phyloP scores from a whole-genome alignment of 257 asterid species.

The Plantago elongata region DNA sequence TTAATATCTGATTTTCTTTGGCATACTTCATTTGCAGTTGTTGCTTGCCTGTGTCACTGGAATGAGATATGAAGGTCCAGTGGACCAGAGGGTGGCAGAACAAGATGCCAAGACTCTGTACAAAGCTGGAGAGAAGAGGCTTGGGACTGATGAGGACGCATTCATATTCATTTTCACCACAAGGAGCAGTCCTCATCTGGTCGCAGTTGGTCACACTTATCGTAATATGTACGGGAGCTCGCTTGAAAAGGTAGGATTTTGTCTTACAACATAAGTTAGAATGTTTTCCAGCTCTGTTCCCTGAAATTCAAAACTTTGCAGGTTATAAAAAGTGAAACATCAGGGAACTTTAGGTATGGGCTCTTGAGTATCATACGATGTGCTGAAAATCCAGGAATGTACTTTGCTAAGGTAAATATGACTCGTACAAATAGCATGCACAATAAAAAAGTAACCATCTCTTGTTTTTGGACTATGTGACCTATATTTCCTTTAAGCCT shows the following conservation, averaged over 20 bases:
- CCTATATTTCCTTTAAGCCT: neutral
- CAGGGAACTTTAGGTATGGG: conserved; percentile 67
- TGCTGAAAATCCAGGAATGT: conserved; percentile 70
- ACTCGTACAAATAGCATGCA: neutral
- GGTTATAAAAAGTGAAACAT: conserved; percentile 88
- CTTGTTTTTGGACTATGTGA: neutral
- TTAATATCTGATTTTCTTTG: too few species aligned
- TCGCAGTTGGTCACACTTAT: conserved; percentile 63
- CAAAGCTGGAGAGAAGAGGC: conserved; percentile 85
- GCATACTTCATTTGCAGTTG: conserved; percentile 40
- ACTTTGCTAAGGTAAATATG: conserved; percentile 83
- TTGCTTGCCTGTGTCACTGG: conserved; percentile 50
- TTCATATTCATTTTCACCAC: conserved; percentile 66
- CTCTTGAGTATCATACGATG: conserved; percentile 66
- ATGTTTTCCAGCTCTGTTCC: conserved; percentile 9
- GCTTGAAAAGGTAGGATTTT: conserved; percentile 50
- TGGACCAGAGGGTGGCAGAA: conserved; percentile 60
- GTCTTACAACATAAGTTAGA: conserved; percentile 3
- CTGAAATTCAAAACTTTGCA: conserved; percentile 32
- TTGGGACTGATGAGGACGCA: conserved; percentile 85
- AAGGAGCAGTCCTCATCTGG: conserved; percentile 74
- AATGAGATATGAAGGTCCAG: conserved; percentile 84
- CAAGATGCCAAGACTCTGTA: conserved; percentile 80
- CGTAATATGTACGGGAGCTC: conserved; percentile 54
- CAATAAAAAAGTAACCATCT: too few species aligned